A percentile compares a stretch with the other conserved stretches of the same genome.
phyloP scores from a whole-genome alignment of 1,284 basidiomycete genomes.

The Ustilago trichophora region DNA sequence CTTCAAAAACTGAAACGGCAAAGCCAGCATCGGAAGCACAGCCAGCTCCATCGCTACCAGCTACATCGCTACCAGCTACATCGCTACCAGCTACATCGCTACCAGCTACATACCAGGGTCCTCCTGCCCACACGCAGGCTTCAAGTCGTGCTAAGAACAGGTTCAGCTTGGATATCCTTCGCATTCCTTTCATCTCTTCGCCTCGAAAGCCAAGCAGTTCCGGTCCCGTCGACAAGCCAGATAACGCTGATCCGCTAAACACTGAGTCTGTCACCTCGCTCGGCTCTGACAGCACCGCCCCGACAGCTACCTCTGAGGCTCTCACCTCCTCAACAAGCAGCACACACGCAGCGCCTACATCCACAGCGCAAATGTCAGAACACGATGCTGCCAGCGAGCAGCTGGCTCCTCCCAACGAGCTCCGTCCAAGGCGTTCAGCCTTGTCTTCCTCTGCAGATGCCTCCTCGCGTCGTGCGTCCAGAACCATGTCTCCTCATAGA shows the following conservation, averaged over 20 bases:
- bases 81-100: not conserved
- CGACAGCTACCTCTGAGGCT: not conserved
- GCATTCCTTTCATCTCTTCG: slow-evolving; percentile 23
- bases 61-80: too few species aligned
- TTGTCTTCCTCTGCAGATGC: slow-evolving; percentile 2
- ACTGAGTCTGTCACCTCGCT: too few species aligned
- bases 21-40: too few species aligned
- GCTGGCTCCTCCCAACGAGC: slow-evolving; percentile 2
- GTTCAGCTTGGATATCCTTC: slow-evolving; percentile 38
- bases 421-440: slow-evolving; percentile 17
- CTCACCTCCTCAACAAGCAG: too few species aligned
- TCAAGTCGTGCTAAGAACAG: slow-evolving; percentile 25
- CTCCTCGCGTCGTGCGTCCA: slow-evolving; percentile 10
- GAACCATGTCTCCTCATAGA: slow-evolving; percentile 25
- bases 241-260: too few species aligned
- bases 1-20: too few species aligned
- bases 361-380: not conserved
- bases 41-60: too few species aligned
- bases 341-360: too few species aligned
- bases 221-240: not conserved
- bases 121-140: not conserved
- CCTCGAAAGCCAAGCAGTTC: slow-evolving; percentile 12
- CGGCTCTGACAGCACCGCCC: too few species aligned
- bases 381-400: not conserved
- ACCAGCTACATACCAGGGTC: not conserved